phyloP scores from a whole-genome alignment of 73 alveolate genomes.

The Vitrella brassicaformis region DNA sequence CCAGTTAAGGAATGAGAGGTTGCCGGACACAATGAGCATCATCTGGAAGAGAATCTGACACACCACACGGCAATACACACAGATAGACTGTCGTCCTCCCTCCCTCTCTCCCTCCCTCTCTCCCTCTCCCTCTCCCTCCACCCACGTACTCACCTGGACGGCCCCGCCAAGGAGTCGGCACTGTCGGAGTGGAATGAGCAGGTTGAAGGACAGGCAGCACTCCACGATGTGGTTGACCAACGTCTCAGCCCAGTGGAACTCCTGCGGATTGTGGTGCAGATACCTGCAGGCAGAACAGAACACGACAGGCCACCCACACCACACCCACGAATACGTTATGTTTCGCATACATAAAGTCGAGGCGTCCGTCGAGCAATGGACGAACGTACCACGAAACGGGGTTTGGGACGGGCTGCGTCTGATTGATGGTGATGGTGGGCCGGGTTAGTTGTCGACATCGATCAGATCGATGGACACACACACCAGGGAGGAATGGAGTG shows the following conservation, averaged over 20 bases:
- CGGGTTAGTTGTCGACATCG: too few relatives aligned
- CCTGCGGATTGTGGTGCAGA: neutral
- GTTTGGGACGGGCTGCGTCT: slow-evolving; percentile 1
- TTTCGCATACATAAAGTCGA: too few relatives aligned
- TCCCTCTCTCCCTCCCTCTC: too few relatives aligned
- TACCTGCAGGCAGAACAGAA: too few relatives aligned
- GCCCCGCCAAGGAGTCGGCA: neutral
- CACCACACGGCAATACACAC: neutral
- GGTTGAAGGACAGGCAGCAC: neutral
- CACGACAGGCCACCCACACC: too few relatives aligned
- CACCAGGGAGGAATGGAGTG: too few relatives aligned
- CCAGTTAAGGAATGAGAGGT: slow-evolving; percentile 26
- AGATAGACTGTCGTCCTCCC: neutral
- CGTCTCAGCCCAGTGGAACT: neutral
- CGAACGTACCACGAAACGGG: neutral
- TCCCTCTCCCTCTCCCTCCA: too few relatives aligned
- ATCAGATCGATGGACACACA: too few relatives aligned
- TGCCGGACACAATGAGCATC: slow-evolving; percentile 8
- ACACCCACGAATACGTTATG: too few relatives aligned
- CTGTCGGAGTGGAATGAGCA: neutral
- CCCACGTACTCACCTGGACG: neutral
- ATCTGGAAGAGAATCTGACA: neutral
- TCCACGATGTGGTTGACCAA: neutral
- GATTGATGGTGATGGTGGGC: too few relatives aligned
- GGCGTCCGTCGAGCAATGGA: too few relatives aligned